Evolutionary conservation across 176 grass and related monocot genomes (phyloP), one percentile per base, ranked within the genome.

Genomic region (Eleusine indica): DNA sequence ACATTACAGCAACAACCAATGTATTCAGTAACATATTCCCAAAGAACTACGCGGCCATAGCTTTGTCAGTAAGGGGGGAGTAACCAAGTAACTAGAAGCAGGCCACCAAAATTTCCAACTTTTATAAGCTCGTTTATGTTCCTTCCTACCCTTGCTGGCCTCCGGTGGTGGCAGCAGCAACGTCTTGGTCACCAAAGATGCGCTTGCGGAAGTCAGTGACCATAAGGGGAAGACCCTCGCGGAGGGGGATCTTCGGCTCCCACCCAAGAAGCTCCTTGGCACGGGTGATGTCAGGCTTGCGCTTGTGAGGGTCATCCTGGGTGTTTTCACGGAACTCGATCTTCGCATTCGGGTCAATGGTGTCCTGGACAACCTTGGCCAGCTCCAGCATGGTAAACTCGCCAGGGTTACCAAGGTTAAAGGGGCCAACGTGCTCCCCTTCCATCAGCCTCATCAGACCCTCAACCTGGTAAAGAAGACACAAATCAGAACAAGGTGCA

Each of bases 351-450:
- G 89, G 82, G 77, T 97, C 92, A 19, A 97, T 97, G 19, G 94
- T 97, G 67, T 97, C 94, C 77, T 97, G 94, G 25, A 97, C 94
- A 75, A 97, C 94, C 83, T 94, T 90, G 57, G 94, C 94, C 35
- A 97, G 83, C 85, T 97, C 94, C 22, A 97, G 87, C 94, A 97
- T 97, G 66, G 94, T 97, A 81, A 97, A 97, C 84, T 97, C 94
- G 30, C 94, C 92, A 0, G 94, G 94, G 90, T 97, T 97, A 35
- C 94, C 94, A 15, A 97, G 84, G 94, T 97, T 97, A 90, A 97
- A 97, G 21, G 94, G 94, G 0, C 94, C 94, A 12, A 97, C 13
- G 1, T 94, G 90, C 9, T 97, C 94, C 3, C 94, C 92, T 92
- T 97, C 94, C 94, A 97, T 97, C 56, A 97, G 67, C 71, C 86